Evolutionary conservation across 495 filamentous ascomycete species (phyloP).

Genomic region (Penicillium alfredii): DNA sequence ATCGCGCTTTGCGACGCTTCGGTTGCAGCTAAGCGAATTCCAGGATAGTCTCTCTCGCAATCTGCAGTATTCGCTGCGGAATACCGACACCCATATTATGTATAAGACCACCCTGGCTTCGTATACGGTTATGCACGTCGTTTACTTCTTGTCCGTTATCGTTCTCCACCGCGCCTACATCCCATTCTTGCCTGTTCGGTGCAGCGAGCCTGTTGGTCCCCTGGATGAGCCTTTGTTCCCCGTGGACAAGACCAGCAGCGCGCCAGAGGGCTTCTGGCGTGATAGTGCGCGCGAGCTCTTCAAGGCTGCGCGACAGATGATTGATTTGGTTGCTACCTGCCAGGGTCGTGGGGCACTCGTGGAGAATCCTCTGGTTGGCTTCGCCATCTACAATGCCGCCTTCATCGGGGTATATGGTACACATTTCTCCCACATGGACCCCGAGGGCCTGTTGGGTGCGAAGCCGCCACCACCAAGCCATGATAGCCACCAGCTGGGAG

Average conservation of each 20-base stretch:
- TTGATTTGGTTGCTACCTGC: slow-evolving; percentile 69
- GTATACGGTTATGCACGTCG: slow-evolving; percentile 73
- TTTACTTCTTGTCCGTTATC: slow-evolving; percentile 70
- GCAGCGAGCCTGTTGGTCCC: slow-evolving; percentile 62
- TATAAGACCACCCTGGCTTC: slow-evolving; percentile 62
- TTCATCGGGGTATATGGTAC: slow-evolving; percentile 64
- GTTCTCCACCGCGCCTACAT: slow-evolving; percentile 77
- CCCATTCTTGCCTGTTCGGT: slow-evolving; percentile 72
- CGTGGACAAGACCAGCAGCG: slow-evolving; percentile 41
- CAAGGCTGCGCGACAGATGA: slow-evolving; percentile 64
- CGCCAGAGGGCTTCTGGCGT: slow-evolving; percentile 62
- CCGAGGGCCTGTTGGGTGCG: slow-evolving; percentile 49
- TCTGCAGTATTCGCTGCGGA: slow-evolving; percentile 64
- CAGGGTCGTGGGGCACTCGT: slow-evolving; percentile 64
- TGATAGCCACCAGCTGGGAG: slow-evolving; percentile 27
- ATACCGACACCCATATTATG: slow-evolving; percentile 76
- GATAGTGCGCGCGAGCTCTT: slow-evolving; percentile 69
- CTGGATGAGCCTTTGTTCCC: slow-evolving; percentile 65
- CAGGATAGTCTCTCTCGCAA: slow-evolving; percentile 61
- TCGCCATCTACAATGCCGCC: slow-evolving; percentile 75
- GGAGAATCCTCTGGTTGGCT: slow-evolving; percentile 74
- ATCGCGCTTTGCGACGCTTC: slow-evolving; percentile 58
- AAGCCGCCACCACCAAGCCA: slow-evolving; percentile 19
- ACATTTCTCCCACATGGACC: slow-evolving; percentile 77
- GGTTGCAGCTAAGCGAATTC: slow-evolving; percentile 56